Percentiles rank a stretch among this genome's conserved stretches.
Conservation (phyloP, 805 yeast species). For the Schizosaccharomyces cryophilus region DNA sequence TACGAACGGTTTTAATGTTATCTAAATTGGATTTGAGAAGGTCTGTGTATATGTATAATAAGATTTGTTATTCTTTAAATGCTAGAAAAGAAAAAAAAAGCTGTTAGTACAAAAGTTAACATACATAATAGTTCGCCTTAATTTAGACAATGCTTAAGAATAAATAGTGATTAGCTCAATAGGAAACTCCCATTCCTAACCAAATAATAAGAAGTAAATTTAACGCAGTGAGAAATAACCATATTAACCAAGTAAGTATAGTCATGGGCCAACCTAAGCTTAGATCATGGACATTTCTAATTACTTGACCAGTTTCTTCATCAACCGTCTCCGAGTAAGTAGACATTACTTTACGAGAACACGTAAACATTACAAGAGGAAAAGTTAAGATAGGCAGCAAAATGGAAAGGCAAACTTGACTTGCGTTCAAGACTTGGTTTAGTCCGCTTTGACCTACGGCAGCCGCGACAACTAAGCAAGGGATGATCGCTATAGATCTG, state of each 20-base stretch:
- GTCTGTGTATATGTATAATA: background rate
- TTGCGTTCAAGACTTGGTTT: conserved; percentile 47
- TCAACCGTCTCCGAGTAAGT: conserved; percentile 2
- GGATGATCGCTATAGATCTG: conserved; percentile 52
- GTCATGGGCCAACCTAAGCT: background rate
- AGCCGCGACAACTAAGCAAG: conserved; percentile 50
- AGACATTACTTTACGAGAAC: conserved; percentile 40
- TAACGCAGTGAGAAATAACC: background rate
- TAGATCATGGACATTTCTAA: background rate
- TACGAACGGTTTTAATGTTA: background rate
- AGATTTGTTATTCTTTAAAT: too few species aligned
- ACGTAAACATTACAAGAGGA: conserved; percentile 64
- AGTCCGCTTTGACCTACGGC: conserved; percentile 54
- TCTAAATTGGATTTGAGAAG: background rate
- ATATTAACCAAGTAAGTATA: background rate
- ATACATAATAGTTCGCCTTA: too few species aligned
- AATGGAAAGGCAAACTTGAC: conserved; percentile 65
- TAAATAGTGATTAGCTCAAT: background rate
- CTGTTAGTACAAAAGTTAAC: too few species aligned
- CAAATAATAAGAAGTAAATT: conserved; percentile 1
- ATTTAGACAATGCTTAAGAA: too few species aligned
- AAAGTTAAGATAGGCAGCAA: conserved; percentile 65
- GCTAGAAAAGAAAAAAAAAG: too few species aligned
- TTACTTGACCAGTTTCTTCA: background rate
- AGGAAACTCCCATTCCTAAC: background rate